Evolutionary conservation across 495 filamentous ascomycete genomes (phyloP).

Genomic region (Neurospora sp.): DNA sequence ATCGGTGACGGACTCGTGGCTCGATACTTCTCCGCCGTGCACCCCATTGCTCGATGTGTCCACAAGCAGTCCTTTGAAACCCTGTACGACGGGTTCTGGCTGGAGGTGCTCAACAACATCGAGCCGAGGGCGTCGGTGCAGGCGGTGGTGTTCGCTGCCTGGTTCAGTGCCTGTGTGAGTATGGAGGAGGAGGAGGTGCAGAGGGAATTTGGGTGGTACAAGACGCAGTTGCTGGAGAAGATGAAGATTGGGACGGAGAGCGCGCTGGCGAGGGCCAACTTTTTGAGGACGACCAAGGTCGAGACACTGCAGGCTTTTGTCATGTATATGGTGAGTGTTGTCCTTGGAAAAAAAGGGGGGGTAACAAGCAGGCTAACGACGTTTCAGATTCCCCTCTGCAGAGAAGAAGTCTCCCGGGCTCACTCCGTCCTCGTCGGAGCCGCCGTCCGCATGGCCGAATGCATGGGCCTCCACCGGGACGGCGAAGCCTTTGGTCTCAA

Average conservation of each 20-base stretch:
- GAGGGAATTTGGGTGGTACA: constrained; percentile 40
- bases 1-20: constrained; percentile 47
- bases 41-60: constrained; percentile 53
- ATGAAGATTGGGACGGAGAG: constrained; percentile 55
- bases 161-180: constrained; percentile 59
- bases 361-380: constrained; percentile 4
- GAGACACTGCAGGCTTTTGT: constrained; percentile 67
- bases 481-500: constrained; percentile 51
- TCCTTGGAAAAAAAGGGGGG: not conserved
- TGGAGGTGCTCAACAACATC: constrained; percentile 39
- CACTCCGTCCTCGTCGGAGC: constrained; percentile 62
- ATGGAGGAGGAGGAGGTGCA: constrained; percentile 43
- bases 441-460: constrained; percentile 62
- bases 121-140: constrained; percentile 55
- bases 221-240: constrained; percentile 43
- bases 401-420: constrained; percentile 56
- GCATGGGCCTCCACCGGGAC: constrained; percentile 68
- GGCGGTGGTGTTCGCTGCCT: constrained; percentile 54
- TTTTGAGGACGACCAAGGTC: constrained; percentile 57
- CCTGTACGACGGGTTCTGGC: constrained; percentile 55
- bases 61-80: constrained; percentile 56
- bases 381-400: constrained; percentile 54
- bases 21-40: constrained; percentile 57
- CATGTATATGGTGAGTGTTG: constrained; percentile 52
- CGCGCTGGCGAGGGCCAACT: constrained; percentile 54